Conservation (phyloP, 225 moss, liverwort and hornwort genomes). For the Climacium dendroides region DNA sequence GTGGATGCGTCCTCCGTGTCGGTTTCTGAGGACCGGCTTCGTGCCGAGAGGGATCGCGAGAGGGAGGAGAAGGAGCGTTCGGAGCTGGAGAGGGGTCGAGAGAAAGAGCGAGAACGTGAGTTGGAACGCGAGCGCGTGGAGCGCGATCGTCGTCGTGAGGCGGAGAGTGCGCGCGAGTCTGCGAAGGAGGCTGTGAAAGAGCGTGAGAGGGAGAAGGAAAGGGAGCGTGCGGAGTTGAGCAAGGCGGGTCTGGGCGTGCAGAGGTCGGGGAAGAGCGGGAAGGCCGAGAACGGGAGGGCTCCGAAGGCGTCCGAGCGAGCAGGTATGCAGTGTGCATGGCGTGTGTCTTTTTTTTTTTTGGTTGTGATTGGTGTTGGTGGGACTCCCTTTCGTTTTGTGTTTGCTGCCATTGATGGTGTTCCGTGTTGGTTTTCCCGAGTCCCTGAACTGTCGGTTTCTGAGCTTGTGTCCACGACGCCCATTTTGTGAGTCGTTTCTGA, state of each 20-base stretch:
- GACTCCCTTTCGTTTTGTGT: background rate
- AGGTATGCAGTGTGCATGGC: constrained; percentile 6
- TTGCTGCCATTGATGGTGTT: background rate
- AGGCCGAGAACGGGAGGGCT: constrained; percentile 33
- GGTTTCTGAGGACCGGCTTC: constrained; percentile 2
- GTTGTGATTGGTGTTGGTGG: background rate
- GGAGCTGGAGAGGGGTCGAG: constrained; percentile 14
- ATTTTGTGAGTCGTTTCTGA: background rate
- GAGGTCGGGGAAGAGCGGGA: constrained; percentile 32
- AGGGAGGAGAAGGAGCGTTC: constrained; percentile 26
- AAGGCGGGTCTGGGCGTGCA: constrained; percentile 2
- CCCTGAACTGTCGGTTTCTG: background rate
- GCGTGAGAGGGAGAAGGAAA: constrained; percentile 29
- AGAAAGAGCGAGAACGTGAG: constrained; percentile 28
- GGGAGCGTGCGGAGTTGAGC: constrained; percentile 32
- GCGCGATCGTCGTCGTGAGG: constrained; percentile 17
- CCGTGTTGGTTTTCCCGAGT: background rate
- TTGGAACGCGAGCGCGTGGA: constrained; percentile 16
- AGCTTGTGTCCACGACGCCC: background rate
- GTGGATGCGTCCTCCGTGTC: constrained; percentile 13
- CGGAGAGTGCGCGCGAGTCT: constrained; percentile 19
- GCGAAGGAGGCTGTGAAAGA: constrained; percentile 8
- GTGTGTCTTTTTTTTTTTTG: background rate
- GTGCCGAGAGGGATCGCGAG: constrained; percentile 30
- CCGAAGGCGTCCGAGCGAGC: constrained; percentile 44